A percentile compares a stretch with the other conserved stretches of the same genome.
Conservation (phyloP, 192 early-diverging fungal species). For the Coemansia sp. region DNA sequence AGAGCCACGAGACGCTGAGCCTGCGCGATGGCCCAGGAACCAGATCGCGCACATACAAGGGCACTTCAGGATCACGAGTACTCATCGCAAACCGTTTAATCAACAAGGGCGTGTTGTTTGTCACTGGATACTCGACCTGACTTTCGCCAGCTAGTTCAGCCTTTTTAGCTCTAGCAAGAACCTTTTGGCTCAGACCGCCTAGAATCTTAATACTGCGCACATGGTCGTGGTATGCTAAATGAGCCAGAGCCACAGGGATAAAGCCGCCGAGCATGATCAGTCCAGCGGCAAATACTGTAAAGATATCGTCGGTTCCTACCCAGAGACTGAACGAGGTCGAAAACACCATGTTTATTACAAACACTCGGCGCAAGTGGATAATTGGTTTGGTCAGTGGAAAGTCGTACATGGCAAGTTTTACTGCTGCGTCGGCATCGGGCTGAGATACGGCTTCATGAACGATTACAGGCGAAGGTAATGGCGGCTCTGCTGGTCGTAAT, state of each 20-base stretch:
- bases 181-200: conserved; percentile 21
- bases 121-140: conserved; percentile 43
- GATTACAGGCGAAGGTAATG: not conserved
- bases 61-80: conserved; percentile 22
- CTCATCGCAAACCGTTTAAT: conserved; percentile 30
- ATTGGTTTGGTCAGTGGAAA: conserved; percentile 39
- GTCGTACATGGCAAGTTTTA: conserved; percentile 48
- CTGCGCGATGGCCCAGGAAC: conserved; percentile 25
- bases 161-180: conserved; percentile 6
- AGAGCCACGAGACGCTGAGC: conserved; percentile 39
- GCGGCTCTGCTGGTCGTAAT: not conserved
- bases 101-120: conserved; percentile 29
- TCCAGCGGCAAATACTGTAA: conserved; percentile 27
- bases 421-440: conserved; percentile 2
- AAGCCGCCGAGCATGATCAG: conserved; percentile 31
- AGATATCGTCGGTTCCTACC: conserved; percentile 34
- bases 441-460: not conserved
- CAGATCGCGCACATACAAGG: conserved; percentile 36
- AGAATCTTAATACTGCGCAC: conserved; percentile 41
- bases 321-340: conserved; percentile 28
- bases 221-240: conserved; percentile 37
- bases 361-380: conserved; percentile 32
- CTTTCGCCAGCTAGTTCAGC: conserved; percentile 14
- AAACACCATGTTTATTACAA: conserved; percentile 33
- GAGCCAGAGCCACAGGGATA: conserved; percentile 28